Base-by-base conservation (phyloP, 371 early-diverging fungal genomes). In the Mucor irregularis region DNA sequence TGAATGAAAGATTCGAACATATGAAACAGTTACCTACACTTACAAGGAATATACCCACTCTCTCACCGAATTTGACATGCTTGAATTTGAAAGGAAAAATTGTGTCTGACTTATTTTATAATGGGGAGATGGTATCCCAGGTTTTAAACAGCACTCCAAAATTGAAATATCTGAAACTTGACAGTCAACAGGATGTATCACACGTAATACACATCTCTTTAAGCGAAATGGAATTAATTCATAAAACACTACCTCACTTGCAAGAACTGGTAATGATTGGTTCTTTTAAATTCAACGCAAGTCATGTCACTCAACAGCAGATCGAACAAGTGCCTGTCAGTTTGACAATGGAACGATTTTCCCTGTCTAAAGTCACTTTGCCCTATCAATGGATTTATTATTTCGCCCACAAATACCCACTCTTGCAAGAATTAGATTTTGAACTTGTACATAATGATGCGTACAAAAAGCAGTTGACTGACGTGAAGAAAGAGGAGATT, bases 361-460 rank as follows among this genome's bases (percentile, higher is more conserved):
- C 37, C 11, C 30, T 33, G 16, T 28, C 46, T 1, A 45, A 33
- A 21, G 55, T 38, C 2, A 35, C 24, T 19, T 16, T 55, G 29
- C 29, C 55, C 9, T 29, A 46, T 10, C 45, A 25, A 29, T 55
- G 55, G 55, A 37, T 55, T 14, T 55, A 55, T 28, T 55, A 55
- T 28, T 30, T 40, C 4, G 55, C 28, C 5, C 13, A 37, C 9
- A 55, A 55, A 25, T 55, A 55, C 25, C 55, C 55, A 1, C 19
- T 35, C 1, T 21, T 55, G 21, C 34, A 46, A 37, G 29, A 37
- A 28, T 9, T 44, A 5, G 47, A 55, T 38, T 14, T 55, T 1
- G 47, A 55, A 24, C 19, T 42, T 3, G 14, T 33, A 25, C 17
- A 45, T 4, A 6, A 16, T 4, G 21, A 16, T 7, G 31, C 17